Conservation (phyloP, 805 yeast species). For the Starmerella floricola region DNA sequence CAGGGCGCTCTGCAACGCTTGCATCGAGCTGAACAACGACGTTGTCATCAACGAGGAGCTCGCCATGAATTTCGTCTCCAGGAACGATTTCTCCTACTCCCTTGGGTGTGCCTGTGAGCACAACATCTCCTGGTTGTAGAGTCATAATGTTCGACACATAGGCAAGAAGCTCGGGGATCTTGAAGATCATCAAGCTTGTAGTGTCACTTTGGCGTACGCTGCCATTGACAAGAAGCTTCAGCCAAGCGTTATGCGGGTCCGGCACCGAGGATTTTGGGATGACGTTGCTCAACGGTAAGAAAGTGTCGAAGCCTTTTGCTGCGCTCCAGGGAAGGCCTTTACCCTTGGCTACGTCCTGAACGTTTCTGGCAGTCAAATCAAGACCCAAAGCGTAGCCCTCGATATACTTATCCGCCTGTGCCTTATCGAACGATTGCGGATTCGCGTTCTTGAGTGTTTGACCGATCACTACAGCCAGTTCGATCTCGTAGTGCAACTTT, state of each 20-base stretch:
- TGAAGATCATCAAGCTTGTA: constrained; percentile 76
- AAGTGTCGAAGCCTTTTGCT: constrained; percentile 94
- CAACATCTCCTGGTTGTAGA: constrained; percentile 76
- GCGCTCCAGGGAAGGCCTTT: constrained; percentile 95
- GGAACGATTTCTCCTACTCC: constrained; percentile 82
- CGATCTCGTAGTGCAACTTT: constrained; percentile 83
- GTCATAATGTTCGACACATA: constrained; percentile 86
- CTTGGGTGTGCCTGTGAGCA: constrained; percentile 93
- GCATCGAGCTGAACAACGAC: constrained; percentile 41
- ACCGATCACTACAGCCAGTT: constrained; percentile 67
- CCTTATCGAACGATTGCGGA: constrained; percentile 41
- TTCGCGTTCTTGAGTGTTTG: constrained; percentile 50
- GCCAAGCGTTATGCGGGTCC: constrained; percentile 60
- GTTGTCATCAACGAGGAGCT: constrained; percentile 44
- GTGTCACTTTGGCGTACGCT: constrained; percentile 54
- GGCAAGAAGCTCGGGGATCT: constrained; percentile 66
- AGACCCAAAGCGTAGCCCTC: constrained; percentile 82
- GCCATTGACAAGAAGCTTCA: constrained; percentile 59
- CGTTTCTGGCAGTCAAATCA: constrained; percentile 91
- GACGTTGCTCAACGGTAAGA: constrained; percentile 70
- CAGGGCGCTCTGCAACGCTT: constrained; percentile 36
- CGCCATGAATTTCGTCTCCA: constrained; percentile 67
- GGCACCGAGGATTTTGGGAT: constrained; percentile 55
- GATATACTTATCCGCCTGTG: constrained; percentile 65
- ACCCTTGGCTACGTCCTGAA: constrained; percentile 85